These are phyloP conservation scores for Trichocomaceae sp. DNA, from an alignment of 2,329 filamentous ascomycete species.

Conservation along the genomic window DNA sequence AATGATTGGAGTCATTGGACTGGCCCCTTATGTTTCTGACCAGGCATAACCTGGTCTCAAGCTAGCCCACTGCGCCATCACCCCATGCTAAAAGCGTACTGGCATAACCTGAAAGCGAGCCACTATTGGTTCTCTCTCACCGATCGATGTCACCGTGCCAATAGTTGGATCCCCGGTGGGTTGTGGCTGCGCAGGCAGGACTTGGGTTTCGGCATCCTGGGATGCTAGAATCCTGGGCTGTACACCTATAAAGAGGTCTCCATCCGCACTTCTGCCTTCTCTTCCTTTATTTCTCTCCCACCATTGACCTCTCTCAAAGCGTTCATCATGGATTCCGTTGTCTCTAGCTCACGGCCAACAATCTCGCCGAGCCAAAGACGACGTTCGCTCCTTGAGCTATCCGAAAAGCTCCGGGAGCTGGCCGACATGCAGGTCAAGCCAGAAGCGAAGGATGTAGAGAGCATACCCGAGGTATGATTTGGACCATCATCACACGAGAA, in stretches of 20 bases:
- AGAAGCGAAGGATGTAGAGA: not conserved
- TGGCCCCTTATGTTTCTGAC: too few relatives aligned
- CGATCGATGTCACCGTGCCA: not conserved
- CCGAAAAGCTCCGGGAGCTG: not conserved
- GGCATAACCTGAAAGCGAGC: not conserved
- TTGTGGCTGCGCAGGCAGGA: conserved; percentile 1
- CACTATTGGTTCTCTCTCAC: not conserved
- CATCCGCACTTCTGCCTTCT: not conserved
- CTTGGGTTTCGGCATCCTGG: conserved; percentile 4
- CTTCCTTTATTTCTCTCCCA: not conserved
- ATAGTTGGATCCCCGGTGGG: not conserved
- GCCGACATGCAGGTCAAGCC: not conserved
- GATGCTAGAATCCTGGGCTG: not conserved
- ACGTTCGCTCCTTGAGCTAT: not conserved
- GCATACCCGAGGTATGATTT: not conserved
- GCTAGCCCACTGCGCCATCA: too few relatives aligned
- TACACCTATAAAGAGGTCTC: not conserved
- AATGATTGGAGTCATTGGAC: too few relatives aligned
- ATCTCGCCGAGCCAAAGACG: not conserved
- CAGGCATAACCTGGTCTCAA: too few relatives aligned
- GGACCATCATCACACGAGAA: not conserved
- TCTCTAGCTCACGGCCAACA: not conserved
- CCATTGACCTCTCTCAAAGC: not conserved
- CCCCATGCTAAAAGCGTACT: not conserved
- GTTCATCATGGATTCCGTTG: not conserved